Conservation (phyloP, 495 filamentous ascomycete species). For the Cercophora samala region DNA sequence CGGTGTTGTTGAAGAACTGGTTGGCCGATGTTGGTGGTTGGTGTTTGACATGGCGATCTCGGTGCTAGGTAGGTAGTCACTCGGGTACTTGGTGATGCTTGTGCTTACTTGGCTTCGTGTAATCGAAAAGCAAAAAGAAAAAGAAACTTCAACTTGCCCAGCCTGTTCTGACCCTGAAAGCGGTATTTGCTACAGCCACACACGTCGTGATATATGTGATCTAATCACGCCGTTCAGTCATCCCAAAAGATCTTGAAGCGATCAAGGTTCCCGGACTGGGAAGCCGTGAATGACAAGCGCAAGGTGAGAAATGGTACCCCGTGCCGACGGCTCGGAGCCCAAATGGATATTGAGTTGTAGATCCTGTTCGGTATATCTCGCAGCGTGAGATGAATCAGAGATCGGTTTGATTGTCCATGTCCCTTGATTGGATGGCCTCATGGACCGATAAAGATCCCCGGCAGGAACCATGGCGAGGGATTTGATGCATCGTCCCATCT, state of each 20-base stretch:
- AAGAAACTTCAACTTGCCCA: background rate
- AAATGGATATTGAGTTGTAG: background rate
- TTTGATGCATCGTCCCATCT: background rate
- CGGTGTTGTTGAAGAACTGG: conserved; percentile 3
- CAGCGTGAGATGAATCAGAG: background rate
- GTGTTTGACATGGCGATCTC: background rate
- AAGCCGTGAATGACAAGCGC: background rate
- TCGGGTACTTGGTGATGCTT: no score
- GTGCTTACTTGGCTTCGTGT: no score
- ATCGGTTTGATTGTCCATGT: background rate
- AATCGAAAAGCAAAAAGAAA: background rate
- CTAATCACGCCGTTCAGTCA: background rate
- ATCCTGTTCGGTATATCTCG: background rate
- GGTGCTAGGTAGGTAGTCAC: no score
- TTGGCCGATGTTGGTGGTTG: background rate
- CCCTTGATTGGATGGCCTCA: background rate
- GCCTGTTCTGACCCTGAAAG: background rate
- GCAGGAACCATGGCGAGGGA: background rate
- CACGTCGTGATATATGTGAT: background rate
- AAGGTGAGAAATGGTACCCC: background rate
- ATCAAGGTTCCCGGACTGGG: background rate
- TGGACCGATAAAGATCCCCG: background rate
- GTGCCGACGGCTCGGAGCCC: background rate
- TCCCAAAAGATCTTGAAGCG: background rate
- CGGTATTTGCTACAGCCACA: background rate